phyloP scores from a whole-genome alignment of 192 early-diverging fungal genomes.

The Globomyces pollinis-pini region DNA sequence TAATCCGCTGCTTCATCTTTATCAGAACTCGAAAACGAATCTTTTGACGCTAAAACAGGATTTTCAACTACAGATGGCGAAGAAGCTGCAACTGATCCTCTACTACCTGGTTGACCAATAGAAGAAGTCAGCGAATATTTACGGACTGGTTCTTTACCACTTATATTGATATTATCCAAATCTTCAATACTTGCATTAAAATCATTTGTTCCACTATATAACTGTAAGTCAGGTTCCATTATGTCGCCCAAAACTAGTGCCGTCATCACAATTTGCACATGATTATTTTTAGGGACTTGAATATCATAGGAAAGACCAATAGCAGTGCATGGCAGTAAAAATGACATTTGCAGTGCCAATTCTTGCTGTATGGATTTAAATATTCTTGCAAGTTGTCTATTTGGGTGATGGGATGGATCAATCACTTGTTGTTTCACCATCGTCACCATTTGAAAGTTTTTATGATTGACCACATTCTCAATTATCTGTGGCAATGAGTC shows the following conservation, averaged over 20 bases:
- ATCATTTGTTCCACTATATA: background rate
- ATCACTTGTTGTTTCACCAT: slow-evolving; percentile 57
- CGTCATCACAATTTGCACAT: slow-evolving; percentile 56
- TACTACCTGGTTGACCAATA: no score
- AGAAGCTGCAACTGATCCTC: no score
- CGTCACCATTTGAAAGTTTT: slow-evolving; percentile 43
- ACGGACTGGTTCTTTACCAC: background rate
- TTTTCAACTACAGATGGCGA: no score
- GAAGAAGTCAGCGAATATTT: background rate
- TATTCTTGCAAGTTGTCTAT: slow-evolving; percentile 59
- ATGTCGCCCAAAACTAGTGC: slow-evolving; percentile 51
- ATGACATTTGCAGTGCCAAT: slow-evolving; percentile 51
- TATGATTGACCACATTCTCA: slow-evolving; percentile 7
- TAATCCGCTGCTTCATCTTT: background rate
- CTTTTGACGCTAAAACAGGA: no score
- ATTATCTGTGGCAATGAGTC: slow-evolving; percentile 14
- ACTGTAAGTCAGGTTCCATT: background rate
- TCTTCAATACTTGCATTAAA: background rate
- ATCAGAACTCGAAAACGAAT: background rate
- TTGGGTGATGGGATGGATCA: slow-evolving; percentile 58
- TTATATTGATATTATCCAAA: background rate
- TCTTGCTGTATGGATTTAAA: slow-evolving; percentile 62
- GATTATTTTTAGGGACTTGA: slow-evolving; percentile 45
- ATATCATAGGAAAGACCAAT: slow-evolving; percentile 60
- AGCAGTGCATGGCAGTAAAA: slow-evolving; percentile 57